A percentile compares a stretch with the other conserved stretches of the same genome.
These are phyloP conservation scores for Oryza glumipatula DNA, from an alignment of 176 grass and related monocot species.

Conservation along the genomic window DNA sequence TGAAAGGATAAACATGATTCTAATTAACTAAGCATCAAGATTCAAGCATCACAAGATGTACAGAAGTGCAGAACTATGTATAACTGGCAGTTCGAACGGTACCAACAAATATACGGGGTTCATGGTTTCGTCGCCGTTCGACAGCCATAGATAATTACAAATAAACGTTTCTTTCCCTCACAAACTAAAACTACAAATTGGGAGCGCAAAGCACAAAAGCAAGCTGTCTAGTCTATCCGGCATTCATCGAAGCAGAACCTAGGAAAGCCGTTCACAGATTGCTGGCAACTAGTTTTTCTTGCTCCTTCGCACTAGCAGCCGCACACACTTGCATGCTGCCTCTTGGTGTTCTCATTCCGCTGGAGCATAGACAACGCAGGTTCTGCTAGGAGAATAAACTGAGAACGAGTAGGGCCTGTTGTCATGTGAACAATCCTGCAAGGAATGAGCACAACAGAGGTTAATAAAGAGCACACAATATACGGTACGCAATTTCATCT, in stretches of 20 bases:
- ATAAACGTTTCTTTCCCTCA: not conserved
- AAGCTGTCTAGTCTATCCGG: conserved; percentile 3
- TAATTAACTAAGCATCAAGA: not conserved
- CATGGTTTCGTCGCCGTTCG: not conserved
- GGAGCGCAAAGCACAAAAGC: not conserved
- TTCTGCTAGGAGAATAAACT: conserved; percentile 88
- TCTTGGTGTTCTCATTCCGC: conserved; percentile 41
- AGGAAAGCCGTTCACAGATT: conserved; percentile 15
- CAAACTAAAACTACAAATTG: not conserved
- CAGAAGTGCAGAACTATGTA: conserved; percentile 2
- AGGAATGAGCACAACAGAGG: not conserved
- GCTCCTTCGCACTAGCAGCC: conserved; percentile 4
- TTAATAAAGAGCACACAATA: conserved; percentile 14
- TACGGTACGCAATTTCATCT: not conserved
- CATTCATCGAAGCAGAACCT: conserved; percentile 24
- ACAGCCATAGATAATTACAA: not conserved
- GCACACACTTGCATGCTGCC: not conserved
- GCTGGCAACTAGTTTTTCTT: conserved; percentile 16
- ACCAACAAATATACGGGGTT: conserved; percentile 1
- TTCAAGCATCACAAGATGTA: not conserved
- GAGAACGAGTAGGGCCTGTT: conserved; percentile 75
- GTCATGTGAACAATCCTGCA: conserved; percentile 77
- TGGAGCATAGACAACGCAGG: conserved; percentile 85
- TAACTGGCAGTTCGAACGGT: not conserved
- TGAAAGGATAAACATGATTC: not conserved